A percentile compares a stretch with the other conserved stretches of the same genome.
phyloP scores from a whole-genome alignment of 352 stramenopile genomes.

The Phytophthora meadii region DNA sequence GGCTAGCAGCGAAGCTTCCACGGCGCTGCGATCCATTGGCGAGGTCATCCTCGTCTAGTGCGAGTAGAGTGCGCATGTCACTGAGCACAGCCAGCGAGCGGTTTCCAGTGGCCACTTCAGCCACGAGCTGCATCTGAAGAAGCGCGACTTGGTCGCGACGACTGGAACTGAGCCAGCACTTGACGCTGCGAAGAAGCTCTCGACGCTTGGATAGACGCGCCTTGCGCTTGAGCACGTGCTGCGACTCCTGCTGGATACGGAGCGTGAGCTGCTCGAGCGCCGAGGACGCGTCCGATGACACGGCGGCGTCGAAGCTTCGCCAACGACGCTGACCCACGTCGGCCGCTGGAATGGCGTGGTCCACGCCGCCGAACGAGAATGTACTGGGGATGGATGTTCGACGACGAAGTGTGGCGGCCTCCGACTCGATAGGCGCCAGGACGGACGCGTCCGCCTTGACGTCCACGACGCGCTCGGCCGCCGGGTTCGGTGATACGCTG shows the following conservation, averaged over 20 bases:
- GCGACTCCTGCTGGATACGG: slow-evolving; percentile 63
- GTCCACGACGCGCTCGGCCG: slow-evolving; percentile 26
- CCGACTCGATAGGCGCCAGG: slow-evolving; percentile 29
- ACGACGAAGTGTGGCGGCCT: slow-evolving; percentile 39
- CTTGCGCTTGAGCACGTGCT: slow-evolving; percentile 49
- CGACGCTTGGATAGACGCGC: slow-evolving; percentile 49
- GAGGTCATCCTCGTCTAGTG: slow-evolving; percentile 41
- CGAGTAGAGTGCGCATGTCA: slow-evolving; percentile 60
- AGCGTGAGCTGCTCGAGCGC: slow-evolving; percentile 51
- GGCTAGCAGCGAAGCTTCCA: slow-evolving; percentile 43
- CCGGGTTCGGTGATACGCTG: slow-evolving; percentile 1
- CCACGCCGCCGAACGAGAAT: slow-evolving; percentile 51
- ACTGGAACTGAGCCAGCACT: slow-evolving; percentile 50
- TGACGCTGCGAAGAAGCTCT: slow-evolving; percentile 59
- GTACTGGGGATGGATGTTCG: slow-evolving; percentile 74
- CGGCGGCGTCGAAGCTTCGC: slow-evolving; percentile 63
- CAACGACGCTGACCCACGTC: slow-evolving; percentile 54
- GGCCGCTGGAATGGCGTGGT: slow-evolving; percentile 26
- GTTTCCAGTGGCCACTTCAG: slow-evolving; percentile 66
- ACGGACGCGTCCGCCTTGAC: slow-evolving; percentile 15
- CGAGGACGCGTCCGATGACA: slow-evolving; percentile 27
- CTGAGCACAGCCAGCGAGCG: slow-evolving; percentile 66
- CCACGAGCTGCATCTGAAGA: slow-evolving; percentile 75
- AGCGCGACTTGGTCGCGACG: slow-evolving; percentile 65
- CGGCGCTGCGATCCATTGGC: slow-evolving; percentile 8